phyloP scores from a whole-genome alignment of 768 basidiomycete species.

The Coprinopsis cinerea region DNA sequence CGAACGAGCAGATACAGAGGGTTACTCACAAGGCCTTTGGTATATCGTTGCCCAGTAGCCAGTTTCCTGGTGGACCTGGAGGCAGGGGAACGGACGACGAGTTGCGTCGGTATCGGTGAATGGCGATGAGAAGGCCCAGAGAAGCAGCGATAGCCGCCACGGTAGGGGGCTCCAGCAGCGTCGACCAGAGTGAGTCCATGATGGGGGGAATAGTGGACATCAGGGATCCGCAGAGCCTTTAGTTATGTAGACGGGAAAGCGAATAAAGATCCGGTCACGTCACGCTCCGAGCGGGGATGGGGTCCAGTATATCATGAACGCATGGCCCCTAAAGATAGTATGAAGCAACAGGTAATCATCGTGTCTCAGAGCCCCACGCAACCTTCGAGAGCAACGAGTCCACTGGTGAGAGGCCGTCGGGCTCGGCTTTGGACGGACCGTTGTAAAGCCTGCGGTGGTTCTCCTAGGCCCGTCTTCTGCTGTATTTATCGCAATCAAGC shows the following conservation, averaged over 20 bases:
- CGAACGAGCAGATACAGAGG: background rate
- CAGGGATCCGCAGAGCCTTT: background rate
- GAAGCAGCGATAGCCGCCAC: conserved; percentile 26
- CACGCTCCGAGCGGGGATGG: background rate
- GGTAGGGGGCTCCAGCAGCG: background rate
- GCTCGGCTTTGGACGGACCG: too few species aligned
- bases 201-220: background rate
- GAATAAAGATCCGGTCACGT: conserved; percentile 3
- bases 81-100: conserved; percentile 28
- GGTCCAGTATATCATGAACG: too few species aligned
- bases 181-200: background rate
- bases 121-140: conserved; percentile 22
- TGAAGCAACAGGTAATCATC: background rate
- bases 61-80: conserved; percentile 37
- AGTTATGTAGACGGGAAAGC: background rate
- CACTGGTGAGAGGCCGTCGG: background rate
- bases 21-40: conserved; percentile 35
- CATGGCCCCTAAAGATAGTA: conserved; percentile 1
- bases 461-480: too few species aligned
- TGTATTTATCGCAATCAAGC: too few species aligned
- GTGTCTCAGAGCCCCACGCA: background rate
- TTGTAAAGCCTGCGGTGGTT: too few species aligned
- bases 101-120: conserved; percentile 21
- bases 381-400: background rate
- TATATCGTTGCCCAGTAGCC: conserved; percentile 34